Conservation (phyloP, 2,329 filamentous ascomycete species). For the Nemania sp. region DNA sequence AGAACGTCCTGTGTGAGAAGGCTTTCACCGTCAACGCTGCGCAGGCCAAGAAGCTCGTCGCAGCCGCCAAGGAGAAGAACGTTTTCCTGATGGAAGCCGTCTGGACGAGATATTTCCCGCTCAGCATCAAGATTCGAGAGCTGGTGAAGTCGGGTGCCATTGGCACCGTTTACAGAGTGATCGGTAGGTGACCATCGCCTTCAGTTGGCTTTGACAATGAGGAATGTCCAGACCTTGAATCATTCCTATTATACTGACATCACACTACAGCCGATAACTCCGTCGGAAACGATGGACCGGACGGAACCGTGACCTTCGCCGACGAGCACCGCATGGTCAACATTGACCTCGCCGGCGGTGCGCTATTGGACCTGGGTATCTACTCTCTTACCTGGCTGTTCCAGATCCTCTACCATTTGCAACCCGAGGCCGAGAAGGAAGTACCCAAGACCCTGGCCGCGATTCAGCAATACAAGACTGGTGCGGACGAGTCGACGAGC, state of each 20-base stretch:
- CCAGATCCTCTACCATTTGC: constrained; percentile 83
- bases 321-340: constrained; percentile 79
- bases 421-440: constrained; percentile 68
- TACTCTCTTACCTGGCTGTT: constrained; percentile 91
- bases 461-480: constrained; percentile 73
- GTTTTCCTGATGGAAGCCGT: constrained; percentile 84
- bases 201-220: not conserved
- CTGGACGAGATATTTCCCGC: constrained; percentile 87
- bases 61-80: constrained; percentile 72
- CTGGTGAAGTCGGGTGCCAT: constrained; percentile 59
- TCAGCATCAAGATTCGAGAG: constrained; percentile 75
- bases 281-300: constrained; percentile 60
- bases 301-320: constrained; percentile 59
- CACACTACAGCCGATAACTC: constrained; percentile 57
- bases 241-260: constrained; percentile 6
- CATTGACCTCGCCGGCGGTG: constrained; percentile 78
- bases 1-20: constrained; percentile 91
- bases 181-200: constrained; percentile 44
- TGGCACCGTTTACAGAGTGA: constrained; percentile 63
- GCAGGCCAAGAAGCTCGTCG: constrained; percentile 72
- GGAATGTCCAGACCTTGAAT: not conserved
- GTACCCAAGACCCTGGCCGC: constrained; percentile 69
- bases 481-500: constrained; percentile 77
- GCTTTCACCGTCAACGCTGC: constrained; percentile 82
- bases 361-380: constrained; percentile 81